phyloP scores from a whole-genome alignment of 2,329 filamentous ascomycete species.

The Cladosporium sp. region DNA sequence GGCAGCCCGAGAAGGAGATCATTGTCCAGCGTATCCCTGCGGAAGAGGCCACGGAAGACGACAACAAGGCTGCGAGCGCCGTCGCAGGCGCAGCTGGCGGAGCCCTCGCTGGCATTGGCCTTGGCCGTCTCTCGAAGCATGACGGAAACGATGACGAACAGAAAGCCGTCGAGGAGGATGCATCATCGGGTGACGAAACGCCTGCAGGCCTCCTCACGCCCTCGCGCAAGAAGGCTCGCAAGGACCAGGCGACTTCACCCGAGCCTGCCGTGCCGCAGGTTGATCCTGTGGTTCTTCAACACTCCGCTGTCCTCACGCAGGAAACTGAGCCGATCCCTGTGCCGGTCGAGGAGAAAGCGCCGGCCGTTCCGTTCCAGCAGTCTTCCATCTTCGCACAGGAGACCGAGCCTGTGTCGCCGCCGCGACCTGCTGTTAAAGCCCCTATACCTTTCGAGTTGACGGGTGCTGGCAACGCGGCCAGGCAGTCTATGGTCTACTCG shows the following conservation, averaged over 20 bases:
- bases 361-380: conserved; percentile 12
- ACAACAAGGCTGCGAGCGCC: neutral
- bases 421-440: neutral
- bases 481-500: conserved; percentile 14
- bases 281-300: conserved; percentile 2
- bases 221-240: neutral
- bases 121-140: conserved; percentile 22
- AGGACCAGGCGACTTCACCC: neutral
- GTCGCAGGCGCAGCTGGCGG: conserved; percentile 26
- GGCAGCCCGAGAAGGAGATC: conserved; percentile 34
- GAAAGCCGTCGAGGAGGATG: conserved; percentile 2
- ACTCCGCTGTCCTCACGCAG: conserved; percentile 3
- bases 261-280: neutral
- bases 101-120: conserved; percentile 30
- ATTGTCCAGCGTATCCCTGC: conserved; percentile 1
- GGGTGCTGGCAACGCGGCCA: neutral
- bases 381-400: conserved; percentile 36
- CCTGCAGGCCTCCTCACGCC: neutral
- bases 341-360: conserved; percentile 5
- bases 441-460: neutral
- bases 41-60: conserved; percentile 1
- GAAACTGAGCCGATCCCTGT: conserved; percentile 3
- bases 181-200: neutral
- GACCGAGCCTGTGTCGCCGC: conserved; percentile 27
- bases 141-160: conserved; percentile 11